Evolutionary conservation across 163 green algal species (phyloP).

Genomic region (Dunaliella salina): DNA sequence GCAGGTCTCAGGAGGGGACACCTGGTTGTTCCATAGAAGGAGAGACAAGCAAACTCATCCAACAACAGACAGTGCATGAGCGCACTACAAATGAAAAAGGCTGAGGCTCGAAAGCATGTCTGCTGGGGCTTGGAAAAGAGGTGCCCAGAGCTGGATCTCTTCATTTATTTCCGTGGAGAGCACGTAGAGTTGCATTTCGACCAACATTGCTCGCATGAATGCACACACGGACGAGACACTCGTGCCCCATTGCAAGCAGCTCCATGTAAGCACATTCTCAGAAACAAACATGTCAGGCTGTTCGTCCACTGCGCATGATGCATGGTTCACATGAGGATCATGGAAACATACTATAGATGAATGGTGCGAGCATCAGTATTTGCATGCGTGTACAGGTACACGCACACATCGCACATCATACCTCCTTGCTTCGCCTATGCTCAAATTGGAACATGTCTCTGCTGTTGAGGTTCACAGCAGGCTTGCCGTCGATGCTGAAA

Average conservation of each 20-base stretch:
- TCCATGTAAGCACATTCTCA: too few relatives aligned
- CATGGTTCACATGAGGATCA: not conserved
- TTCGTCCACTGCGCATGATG: not conserved
- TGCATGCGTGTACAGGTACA: not conserved
- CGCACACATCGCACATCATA: constrained; percentile 5
- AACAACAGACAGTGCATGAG: too few relatives aligned
- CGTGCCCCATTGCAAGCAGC: too few relatives aligned
- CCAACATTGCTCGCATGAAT: too few relatives aligned
- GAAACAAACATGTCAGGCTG: not conserved
- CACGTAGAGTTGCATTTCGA: too few relatives aligned
- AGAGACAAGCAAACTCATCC: too few relatives aligned
- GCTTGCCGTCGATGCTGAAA: constrained; percentile 42
- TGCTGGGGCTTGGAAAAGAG: too few relatives aligned
- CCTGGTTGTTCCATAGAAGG: not conserved
- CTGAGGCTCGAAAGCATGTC: too few relatives aligned
- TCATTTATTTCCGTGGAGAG: too few relatives aligned
- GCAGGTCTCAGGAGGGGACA: constrained; percentile 23
- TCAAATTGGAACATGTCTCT: constrained; percentile 83
- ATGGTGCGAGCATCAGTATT: not conserved
- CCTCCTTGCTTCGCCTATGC: constrained; percentile 67
- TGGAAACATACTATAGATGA: not conserved
- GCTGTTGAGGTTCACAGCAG: constrained; percentile 73
- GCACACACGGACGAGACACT: too few relatives aligned
- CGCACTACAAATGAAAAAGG: too few relatives aligned
- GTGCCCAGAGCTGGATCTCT: too few relatives aligned